phyloP scores from a whole-genome alignment of 2,329 filamentous ascomycete species.

The Teratosphaeria zuluensis region DNA sequence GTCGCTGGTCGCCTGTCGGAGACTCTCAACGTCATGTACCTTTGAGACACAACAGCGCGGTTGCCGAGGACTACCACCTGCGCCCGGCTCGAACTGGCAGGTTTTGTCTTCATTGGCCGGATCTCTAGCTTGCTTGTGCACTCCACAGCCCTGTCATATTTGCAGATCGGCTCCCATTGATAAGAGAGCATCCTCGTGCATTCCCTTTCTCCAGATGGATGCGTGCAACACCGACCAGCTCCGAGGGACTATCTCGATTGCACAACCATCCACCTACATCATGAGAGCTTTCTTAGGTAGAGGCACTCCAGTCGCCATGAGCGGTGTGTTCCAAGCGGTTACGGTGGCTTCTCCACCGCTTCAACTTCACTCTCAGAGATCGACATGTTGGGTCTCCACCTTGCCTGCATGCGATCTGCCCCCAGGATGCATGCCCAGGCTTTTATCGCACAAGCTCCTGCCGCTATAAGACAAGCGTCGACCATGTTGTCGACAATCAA shows the following conservation, averaged over 20 bases:
- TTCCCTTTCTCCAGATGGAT: neutral
- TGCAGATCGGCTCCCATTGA: neutral
- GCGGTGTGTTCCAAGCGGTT: constrained; percentile 4
- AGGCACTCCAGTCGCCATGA: neutral
- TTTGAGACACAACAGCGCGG: neutral
- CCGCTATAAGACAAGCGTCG: neutral
- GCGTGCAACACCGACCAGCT: constrained; percentile 2
- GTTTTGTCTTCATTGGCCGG: neutral
- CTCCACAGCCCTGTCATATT: neutral
- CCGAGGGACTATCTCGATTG: neutral
- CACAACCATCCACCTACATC: constrained; percentile 1
- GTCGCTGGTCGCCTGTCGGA: neutral
- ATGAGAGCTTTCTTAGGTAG: neutral
- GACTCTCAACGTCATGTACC: neutral
- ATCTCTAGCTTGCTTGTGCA: neutral
- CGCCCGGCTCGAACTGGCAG: too few relatives aligned
- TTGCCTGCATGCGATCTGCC: neutral
- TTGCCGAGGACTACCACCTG: neutral
- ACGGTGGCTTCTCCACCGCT: neutral
- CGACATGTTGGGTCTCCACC: constrained; percentile 1
- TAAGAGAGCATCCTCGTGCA: neutral
- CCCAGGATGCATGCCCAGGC: neutral
- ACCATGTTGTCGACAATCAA: neutral
- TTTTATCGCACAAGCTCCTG: constrained; percentile 2
- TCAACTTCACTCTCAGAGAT: neutral